A percentile compares a stretch with the other conserved stretches of the same genome.
Conservation (phyloP, 2,329 filamentous ascomycete species). For the Hypoxylon sp. region DNA sequence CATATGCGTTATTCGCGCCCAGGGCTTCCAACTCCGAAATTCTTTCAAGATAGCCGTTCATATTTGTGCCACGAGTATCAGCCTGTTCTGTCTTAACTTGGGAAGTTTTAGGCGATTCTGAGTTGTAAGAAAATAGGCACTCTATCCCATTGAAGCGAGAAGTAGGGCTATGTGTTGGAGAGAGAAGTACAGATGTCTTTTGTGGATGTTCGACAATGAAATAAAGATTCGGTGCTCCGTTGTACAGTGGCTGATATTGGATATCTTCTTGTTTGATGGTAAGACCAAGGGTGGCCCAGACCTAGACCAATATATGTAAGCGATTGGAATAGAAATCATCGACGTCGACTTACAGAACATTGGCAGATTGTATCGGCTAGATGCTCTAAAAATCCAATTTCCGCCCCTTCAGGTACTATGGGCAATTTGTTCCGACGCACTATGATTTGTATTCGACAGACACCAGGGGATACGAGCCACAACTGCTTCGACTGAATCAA, state of each 20-base stretch:
- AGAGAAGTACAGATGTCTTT: constrained; percentile 52
- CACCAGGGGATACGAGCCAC: constrained; percentile 51
- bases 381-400: constrained; percentile 45
- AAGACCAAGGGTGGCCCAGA: constrained; percentile 52
- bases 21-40: not conserved
- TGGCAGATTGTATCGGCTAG: constrained; percentile 48
- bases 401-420: constrained; percentile 17
- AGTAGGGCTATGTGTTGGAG: constrained; percentile 49
- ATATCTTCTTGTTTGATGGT: constrained; percentile 45
- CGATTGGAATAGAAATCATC: not conserved
- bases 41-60: not conserved
- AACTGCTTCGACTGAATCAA: constrained; percentile 48
- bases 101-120: not conserved
- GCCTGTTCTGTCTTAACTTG: not conserved
- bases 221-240: constrained; percentile 50
- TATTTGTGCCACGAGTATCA: not conserved
- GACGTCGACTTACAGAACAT: constrained; percentile 45
- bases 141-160: constrained; percentile 52
- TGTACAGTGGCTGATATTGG: constrained; percentile 43
- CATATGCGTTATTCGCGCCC: not conserved
- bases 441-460: constrained; percentile 49
- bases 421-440: constrained; percentile 36
- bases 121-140: constrained; percentile 45
- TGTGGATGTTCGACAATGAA: constrained; percentile 53
- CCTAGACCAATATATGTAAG: constrained; percentile 44